Conservation (phyloP, 805 yeast genomes). For the Wickerhamiella hasegawae region DNA sequence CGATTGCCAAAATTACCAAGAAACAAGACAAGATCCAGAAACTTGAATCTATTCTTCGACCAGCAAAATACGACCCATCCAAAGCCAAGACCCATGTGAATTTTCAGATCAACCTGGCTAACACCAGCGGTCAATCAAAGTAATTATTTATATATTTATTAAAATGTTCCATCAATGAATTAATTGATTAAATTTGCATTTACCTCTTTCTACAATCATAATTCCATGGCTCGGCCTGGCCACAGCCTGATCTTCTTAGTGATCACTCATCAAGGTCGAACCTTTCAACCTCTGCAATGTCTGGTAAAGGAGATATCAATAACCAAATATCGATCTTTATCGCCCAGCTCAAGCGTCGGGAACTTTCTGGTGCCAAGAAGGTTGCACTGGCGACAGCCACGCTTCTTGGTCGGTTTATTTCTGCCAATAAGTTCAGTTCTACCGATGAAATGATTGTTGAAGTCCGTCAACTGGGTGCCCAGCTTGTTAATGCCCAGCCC, state of each 20-base stretch:
- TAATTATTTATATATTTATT: too few relatives aligned
- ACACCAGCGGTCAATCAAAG: too few relatives aligned
- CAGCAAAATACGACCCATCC: not conserved
- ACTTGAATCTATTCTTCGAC: too few relatives aligned
- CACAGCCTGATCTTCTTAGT: too few relatives aligned
- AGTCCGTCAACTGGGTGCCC: constrained; percentile 57
- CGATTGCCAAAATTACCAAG: not conserved
- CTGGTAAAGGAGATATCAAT: constrained; percentile 19
- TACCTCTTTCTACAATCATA: not conserved
- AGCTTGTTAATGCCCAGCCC: constrained; percentile 63
- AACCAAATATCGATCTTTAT: constrained; percentile 18
- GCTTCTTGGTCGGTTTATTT: constrained; percentile 69
- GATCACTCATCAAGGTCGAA: too few relatives aligned
- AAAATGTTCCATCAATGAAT: too few relatives aligned
- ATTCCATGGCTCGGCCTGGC: too few relatives aligned
- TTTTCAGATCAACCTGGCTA: not conserved
- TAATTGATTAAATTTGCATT: too few relatives aligned
- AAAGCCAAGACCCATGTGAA: not conserved
- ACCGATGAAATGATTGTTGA: constrained; percentile 56
- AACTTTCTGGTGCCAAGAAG: constrained; percentile 60
- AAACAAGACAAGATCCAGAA: too few relatives aligned
- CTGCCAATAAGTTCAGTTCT: constrained; percentile 76
- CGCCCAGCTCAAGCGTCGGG: constrained; percentile 57
- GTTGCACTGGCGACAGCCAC: constrained; percentile 84
- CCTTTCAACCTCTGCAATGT: constrained; percentile 6